These are phyloP conservation scores for Viola odorata DNA, from an alignment of 345 rosid genomes.

Conservation along the genomic window DNA sequence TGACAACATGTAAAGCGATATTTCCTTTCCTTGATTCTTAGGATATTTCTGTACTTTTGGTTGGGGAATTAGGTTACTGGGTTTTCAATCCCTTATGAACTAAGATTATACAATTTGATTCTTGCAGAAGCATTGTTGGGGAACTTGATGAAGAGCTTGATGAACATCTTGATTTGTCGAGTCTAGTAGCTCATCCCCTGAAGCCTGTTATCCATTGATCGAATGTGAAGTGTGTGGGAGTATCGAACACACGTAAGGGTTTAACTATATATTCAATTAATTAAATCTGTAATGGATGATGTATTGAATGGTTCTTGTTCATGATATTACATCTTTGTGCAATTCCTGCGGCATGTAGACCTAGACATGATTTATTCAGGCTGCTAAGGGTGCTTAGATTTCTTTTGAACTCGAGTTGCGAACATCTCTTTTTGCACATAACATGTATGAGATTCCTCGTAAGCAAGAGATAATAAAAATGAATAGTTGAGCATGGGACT, in stretches of 20 bases:
- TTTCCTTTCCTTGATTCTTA: not conserved
- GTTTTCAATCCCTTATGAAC: not conserved
- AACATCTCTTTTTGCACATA: too few species aligned
- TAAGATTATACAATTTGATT: not conserved
- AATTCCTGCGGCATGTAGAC: not conserved
- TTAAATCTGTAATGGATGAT: too few species aligned
- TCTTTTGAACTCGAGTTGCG: not conserved
- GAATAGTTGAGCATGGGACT: too few species aligned
- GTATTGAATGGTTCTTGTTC: too few species aligned
- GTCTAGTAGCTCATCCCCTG: conserved; percentile 88
- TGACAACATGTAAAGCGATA: conserved; percentile 71
- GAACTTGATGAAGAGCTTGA: conserved; percentile 91
- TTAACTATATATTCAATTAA: not conserved
- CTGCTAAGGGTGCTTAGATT: not conserved
- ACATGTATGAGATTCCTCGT: too few species aligned
- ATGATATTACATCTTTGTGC: too few species aligned
- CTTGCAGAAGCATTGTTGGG: conserved; percentile 79
- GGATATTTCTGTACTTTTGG: not conserved
- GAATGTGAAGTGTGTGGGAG: not conserved
- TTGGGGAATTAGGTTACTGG: not conserved
- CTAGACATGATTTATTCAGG: not conserved
- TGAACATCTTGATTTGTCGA: conserved; percentile 65
- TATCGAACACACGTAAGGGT: not conserved
- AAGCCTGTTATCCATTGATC: conserved; percentile 83
- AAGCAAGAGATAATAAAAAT: too few species aligned